Conservation (phyloP, 495 filamentous ascomycete genomes). For the Tuber magnatum region DNA sequence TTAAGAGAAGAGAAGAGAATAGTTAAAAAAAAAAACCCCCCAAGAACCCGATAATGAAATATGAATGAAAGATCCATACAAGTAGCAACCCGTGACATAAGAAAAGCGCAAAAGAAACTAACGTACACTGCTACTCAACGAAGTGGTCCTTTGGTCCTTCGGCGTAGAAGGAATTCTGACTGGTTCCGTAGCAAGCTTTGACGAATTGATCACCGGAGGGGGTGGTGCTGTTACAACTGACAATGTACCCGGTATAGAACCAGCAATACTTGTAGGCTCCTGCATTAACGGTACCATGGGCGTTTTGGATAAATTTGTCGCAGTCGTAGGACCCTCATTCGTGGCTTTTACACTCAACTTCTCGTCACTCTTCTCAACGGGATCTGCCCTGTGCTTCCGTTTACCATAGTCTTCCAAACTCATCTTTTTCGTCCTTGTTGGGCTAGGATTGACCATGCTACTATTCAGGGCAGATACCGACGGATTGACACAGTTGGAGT, state of each 20-base stretch:
- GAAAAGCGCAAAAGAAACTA: slow-evolving; percentile 7
- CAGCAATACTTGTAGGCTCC: slow-evolving; percentile 17
- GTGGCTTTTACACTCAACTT: slow-evolving; percentile 9
- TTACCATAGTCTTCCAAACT: slow-evolving; percentile 62
- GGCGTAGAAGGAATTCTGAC: slow-evolving; percentile 19
- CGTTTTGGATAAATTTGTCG: background rate
- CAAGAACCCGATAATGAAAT: slow-evolving; percentile 13
- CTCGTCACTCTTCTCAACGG: slow-evolving; percentile 23
- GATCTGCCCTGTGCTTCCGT: slow-evolving; percentile 31
- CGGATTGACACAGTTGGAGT: slow-evolving; percentile 43
- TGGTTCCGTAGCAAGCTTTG: slow-evolving; percentile 18
- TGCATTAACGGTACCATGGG: slow-evolving; percentile 2
- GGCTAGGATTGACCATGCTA: slow-evolving; percentile 50
- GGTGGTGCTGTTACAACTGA: slow-evolving; percentile 11
- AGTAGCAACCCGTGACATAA: background rate
- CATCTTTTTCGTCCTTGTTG: slow-evolving; percentile 61
- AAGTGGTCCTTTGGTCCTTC: slow-evolving; percentile 22
- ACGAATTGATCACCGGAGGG: slow-evolving; percentile 4
- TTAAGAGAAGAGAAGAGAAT: slow-evolving; percentile 20
- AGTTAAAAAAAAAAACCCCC: slow-evolving; percentile 12
- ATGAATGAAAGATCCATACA: slow-evolving; percentile 6
- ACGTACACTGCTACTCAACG: slow-evolving; percentile 25
- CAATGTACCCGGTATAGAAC: slow-evolving; percentile 13
- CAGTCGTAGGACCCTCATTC: slow-evolving; percentile 11
- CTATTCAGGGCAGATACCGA: slow-evolving; percentile 46